These are phyloP conservation scores for Claviceps citrina DNA, from an alignment of 2,329 filamentous ascomycete genomes.

Conservation along the genomic window DNA sequence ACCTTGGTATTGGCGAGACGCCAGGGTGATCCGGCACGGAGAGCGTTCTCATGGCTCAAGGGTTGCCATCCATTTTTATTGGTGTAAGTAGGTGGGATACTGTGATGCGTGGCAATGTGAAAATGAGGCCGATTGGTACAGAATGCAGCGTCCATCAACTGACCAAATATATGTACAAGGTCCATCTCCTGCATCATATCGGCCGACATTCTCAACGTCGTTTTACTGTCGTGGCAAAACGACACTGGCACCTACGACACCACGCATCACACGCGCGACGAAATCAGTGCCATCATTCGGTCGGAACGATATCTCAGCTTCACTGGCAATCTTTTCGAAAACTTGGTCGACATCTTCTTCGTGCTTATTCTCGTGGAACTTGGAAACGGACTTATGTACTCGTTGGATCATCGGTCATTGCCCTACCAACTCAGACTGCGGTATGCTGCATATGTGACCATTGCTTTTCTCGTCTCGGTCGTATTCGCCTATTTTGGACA, in stretches of 20 bases:
- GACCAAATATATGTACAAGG: not conserved
- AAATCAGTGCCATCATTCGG: constrained; percentile 5
- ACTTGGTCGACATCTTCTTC: constrained; percentile 4
- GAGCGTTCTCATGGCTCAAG: constrained; percentile 5
- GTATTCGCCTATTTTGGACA: constrained; percentile 6
- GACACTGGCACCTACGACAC: constrained; percentile 6
- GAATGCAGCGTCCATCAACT: too few species aligned
- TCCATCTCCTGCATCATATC: constrained; percentile 6
- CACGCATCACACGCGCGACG: constrained; percentile 4
- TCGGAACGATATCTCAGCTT: constrained; percentile 7
- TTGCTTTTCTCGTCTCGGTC: not conserved
- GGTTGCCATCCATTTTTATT: constrained; percentile 4
- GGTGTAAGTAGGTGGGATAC: constrained; percentile 2
- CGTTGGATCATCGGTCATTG: constrained; percentile 1
- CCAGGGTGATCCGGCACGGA: constrained; percentile 4
- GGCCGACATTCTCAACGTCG: constrained; percentile 5
- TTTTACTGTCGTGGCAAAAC: constrained; percentile 7
- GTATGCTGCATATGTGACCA: constrained; percentile 1
- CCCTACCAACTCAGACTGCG: constrained; percentile 4
- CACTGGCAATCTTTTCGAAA: constrained; percentile 6
- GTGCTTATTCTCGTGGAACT: constrained; percentile 5
- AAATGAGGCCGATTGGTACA: too few species aligned
- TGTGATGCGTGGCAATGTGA: too few species aligned
- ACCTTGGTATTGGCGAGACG: constrained; percentile 3
- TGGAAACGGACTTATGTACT: constrained; percentile 5